Conservation (phyloP, 2,329 filamentous ascomycete genomes). For the Trichoderma sp. region DNA sequence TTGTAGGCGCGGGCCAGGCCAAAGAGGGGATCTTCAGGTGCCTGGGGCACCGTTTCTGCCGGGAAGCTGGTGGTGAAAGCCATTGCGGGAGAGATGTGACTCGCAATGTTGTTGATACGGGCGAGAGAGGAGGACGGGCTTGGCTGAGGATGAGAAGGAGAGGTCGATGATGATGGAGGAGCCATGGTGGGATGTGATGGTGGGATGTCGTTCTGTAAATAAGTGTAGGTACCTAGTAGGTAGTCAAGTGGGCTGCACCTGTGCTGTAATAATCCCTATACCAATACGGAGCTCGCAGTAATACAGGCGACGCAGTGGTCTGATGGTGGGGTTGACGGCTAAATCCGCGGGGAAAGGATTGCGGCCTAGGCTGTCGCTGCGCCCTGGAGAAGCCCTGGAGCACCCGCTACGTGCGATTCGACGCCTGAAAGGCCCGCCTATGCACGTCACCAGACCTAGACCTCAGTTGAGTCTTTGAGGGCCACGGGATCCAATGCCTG, state of each 20-base stretch:
- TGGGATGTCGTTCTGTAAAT: constrained; percentile 12
- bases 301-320: neutral
- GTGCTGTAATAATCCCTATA: neutral
- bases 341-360: neutral
- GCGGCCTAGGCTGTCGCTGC: neutral
- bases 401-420: neutral
- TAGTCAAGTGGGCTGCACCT: neutral
- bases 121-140: constrained; percentile 47
- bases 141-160: constrained; percentile 11
- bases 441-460: constrained; percentile 12
- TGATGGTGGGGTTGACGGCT: constrained; percentile 19
- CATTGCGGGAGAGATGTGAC: constrained; percentile 65
- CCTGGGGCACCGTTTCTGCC: constrained; percentile 75
- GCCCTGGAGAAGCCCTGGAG: neutral
- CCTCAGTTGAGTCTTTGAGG: neutral
- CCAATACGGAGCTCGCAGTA: neutral
- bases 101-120: constrained; percentile 59
- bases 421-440: neutral
- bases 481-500: neutral
- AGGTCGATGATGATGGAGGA: constrained; percentile 25
- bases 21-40: constrained; percentile 93
- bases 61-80: constrained; percentile 63
- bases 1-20: constrained; percentile 85
- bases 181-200: constrained; percentile 27
- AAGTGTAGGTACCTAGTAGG: too few species aligned